These are phyloP conservation scores for Nannizziopsis barbatae DNA, from an alignment of 2,329 filamentous ascomycete genomes.

Conservation along the genomic window DNA sequence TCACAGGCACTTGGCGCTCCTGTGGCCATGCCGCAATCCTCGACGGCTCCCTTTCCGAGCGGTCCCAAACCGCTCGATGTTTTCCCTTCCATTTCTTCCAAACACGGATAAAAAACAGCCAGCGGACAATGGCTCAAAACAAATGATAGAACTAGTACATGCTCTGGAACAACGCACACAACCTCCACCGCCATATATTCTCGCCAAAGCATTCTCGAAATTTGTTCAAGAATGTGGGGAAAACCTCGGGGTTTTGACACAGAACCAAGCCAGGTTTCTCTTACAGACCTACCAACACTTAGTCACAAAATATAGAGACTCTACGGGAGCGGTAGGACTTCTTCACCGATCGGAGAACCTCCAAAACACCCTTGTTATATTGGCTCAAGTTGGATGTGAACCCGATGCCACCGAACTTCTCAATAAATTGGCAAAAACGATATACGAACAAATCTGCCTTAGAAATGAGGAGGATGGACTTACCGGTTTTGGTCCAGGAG, in stretches of 20 bases:
- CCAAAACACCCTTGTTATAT: slow-evolving; percentile 31
- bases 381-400: slow-evolving; percentile 27
- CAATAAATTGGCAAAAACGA: slow-evolving; percentile 31
- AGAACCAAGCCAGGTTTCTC: slow-evolving; percentile 53
- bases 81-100: slow-evolving; percentile 39
- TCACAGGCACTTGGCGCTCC: slow-evolving; percentile 26
- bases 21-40: slow-evolving; percentile 23
- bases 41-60: slow-evolving; percentile 20
- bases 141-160: slow-evolving; percentile 57
- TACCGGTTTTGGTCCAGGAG: slow-evolving; percentile 20
- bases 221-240: slow-evolving; percentile 50
- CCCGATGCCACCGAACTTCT: slow-evolving; percentile 30
- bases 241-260: slow-evolving; percentile 47
- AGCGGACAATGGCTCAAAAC: slow-evolving; percentile 47
- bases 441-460: slow-evolving; percentile 26
- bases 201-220: slow-evolving; percentile 53
- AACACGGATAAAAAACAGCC: slow-evolving; percentile 3
- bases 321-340: slow-evolving; percentile 5
- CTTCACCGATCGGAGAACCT: slow-evolving; percentile 33
- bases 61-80: slow-evolving; percentile 46
- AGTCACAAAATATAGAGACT: slow-evolving; percentile 16
- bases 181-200: slow-evolving; percentile 50
- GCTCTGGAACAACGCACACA: slow-evolving; percentile 53
- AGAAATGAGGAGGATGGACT: neutral
- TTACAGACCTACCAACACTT: slow-evolving; percentile 52